Conservation (phyloP, 345 rosid genomes). For the Eucalyptus regnans region DNA sequence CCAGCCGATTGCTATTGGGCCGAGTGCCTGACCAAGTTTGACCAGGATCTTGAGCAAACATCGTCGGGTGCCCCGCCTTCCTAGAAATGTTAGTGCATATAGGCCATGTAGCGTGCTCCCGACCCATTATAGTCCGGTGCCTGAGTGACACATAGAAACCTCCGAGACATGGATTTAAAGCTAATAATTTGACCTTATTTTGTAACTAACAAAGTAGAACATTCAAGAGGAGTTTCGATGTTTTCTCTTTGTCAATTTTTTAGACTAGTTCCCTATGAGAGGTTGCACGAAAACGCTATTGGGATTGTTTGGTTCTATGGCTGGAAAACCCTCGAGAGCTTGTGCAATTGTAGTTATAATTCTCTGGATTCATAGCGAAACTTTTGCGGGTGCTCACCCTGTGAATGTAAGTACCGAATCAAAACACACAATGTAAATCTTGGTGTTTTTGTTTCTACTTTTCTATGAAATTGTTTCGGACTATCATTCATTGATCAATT, state of each 20-base stretch:
- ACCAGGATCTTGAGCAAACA: rapidly evolving
- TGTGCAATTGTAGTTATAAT: neutral
- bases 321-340: rapidly evolving
- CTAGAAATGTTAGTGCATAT: neutral
- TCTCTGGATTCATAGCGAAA: rapidly evolving
- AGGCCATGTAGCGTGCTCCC: rapidly evolving
- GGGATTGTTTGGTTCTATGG: neutral
- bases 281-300: rapidly evolving
- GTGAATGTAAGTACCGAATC: rapidly evolving
- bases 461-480: rapidly evolving
- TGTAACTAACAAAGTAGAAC: rapidly evolving
- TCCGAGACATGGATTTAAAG: neutral
- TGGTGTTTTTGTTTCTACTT: neutral
- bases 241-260: too few relatives aligned
- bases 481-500: rapidly evolving
- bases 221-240: neutral
- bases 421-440: rapidly evolving
- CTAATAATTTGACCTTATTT: neutral
- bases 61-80: neutral
- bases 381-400: neutral
- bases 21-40: neutral
- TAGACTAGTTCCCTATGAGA: too few relatives aligned
- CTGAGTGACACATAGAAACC: neutral
- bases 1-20: neutral
- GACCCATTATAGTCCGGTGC: neutral